Base-by-base conservation (phyloP, 768 basidiomycete genomes). In the Trametes cingulata region DNA sequence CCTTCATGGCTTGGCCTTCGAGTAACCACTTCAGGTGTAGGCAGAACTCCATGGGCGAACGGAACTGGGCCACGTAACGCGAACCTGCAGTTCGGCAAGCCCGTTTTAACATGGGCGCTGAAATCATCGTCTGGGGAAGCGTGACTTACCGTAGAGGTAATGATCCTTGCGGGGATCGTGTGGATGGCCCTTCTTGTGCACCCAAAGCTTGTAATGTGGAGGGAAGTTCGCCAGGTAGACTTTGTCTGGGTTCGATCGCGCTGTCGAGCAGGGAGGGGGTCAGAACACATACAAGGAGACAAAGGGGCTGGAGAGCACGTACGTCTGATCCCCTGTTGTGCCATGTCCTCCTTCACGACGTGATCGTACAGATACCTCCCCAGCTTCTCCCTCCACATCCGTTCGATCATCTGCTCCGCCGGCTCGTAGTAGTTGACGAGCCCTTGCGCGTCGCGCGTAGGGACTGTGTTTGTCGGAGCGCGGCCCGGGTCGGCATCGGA, bases 21-120 rank as follows among this genome's bases (percentile, higher is more conserved):
- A 67, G 37, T 5, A 71, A 49, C 70, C 70, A 71, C 35, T 55
- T 54, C 12, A 63, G 42, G 35, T 71, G 70, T 3, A 60, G 35
- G n/a, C 47, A 60, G 48, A 71, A 71, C 56, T 71, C 70, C 41
- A 46, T 52, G 3, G 70, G 66, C 3, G 70, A 71, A 15, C 70
- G 65, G 47, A 71, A 71, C 7, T 45, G 41, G 20, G 47, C 19
- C 3, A 65, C 64, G 40, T 45, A 48, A 3, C 50, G 58, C 6
- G 65, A 66, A 3, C 68, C 65, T 71, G 55, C 1, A 40, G 3
- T 25, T 9, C 7, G 22, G 24, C 9, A 19, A 39, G 3, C 4
- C 6, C 14, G 33, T 25, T 25, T 37, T 12, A 43, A 19, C n/a
- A 35, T 20, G 15, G n/a, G 19, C 3, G 35, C n/a, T 15, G 40